Evolutionary conservation across 2,329 filamentous ascomycete genomes (phyloP), one percentile per base, ranked within the genome.

Genomic region (Domatiomyces catenatus): DNA sequence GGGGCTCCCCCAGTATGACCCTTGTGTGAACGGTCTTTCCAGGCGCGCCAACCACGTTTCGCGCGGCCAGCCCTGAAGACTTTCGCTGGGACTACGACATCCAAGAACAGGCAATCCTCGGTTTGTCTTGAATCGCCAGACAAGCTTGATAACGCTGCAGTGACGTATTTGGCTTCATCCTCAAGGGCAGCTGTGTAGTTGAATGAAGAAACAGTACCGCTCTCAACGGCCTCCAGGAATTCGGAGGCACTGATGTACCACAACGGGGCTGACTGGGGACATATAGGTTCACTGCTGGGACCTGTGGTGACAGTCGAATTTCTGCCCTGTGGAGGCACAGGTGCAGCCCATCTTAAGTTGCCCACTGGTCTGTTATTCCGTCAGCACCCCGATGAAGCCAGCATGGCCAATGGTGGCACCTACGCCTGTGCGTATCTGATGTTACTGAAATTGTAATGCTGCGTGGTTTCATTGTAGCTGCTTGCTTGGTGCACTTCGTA

Each of bases 371-470:
- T 39, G 32, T 12, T 15, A 15, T 12, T 39, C 3, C 12, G 32
- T 39, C 10, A 39, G 32, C 32, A 39, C 10, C 10, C 32, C 15
- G 32, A 39, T 39, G 32, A 39, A 5, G 3, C 32, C 3, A 15
- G 10, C 32, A 39, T 15, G 12, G 32, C 32, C 32, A 39, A 15
- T 8, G 12, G 32, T 12, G 15, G 10, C 15, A 8, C 12, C 5
- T 39, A 39, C 12, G 76, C 69, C 22, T 72, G 71, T 5, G 74
- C 76, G 60, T 73, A 79, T 44, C 75, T 70, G 54, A 79, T 76
- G 56, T 79, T 77, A 48, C 64, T 71, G 63, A 79, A 79, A 53
- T 72, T 75, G 62, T 75, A 77, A 54, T 71, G 65, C 19, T 64
- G 61, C n/a, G 61, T 62, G 0, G 69, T 63, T 52, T 64, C 60